phyloP scores from a whole-genome alignment of 352 stramenopile species.

The Elongisporangium undulatum region DNA sequence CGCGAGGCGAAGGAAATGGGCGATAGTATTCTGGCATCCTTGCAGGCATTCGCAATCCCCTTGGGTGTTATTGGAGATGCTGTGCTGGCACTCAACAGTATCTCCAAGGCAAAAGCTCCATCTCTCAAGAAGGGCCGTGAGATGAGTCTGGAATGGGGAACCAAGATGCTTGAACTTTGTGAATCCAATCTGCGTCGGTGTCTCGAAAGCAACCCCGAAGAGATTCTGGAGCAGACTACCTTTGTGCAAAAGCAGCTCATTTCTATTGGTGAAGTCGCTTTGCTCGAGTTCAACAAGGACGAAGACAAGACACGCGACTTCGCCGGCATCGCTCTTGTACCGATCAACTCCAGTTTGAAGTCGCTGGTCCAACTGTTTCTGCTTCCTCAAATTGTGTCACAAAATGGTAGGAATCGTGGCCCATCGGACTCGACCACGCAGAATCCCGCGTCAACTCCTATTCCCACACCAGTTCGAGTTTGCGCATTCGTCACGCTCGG shows the following conservation, averaged over 20 bases:
- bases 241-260: conserved; percentile 79
- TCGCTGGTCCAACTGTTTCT: conserved; percentile 78
- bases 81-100: conserved; percentile 66
- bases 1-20: conserved; percentile 72
- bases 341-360: conserved; percentile 40
- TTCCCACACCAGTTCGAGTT: conserved; percentile 81
- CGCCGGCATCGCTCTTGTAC: conserved; percentile 37
- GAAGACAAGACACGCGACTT: conserved; percentile 52
- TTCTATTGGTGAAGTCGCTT: conserved; percentile 68
- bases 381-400: conserved; percentile 48
- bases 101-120: conserved; percentile 71
- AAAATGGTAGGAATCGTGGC: conserved; percentile 8
- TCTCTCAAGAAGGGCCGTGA: conserved; percentile 43
- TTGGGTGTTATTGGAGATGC: conserved; percentile 77
- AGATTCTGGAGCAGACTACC: conserved; percentile 45
- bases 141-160: conserved; percentile 66
- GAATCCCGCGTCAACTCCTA: conserved; percentile 12
- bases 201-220: conserved; percentile 49
- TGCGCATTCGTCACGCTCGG: conserved; percentile 93
- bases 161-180: conserved; percentile 53
- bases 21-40: conserved; percentile 61
- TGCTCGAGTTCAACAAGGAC: conserved; percentile 79
- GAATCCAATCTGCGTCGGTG: conserved; percentile 56
- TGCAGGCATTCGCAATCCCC: conserved; percentile 74
- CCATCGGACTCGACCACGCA: neutral